Percentiles rank a stretch among this genome's conserved stretches.
Evolutionary conservation across 1,139 yeast species (phyloP).

Genomic region (Saccharomycopsis phalli): DNA sequence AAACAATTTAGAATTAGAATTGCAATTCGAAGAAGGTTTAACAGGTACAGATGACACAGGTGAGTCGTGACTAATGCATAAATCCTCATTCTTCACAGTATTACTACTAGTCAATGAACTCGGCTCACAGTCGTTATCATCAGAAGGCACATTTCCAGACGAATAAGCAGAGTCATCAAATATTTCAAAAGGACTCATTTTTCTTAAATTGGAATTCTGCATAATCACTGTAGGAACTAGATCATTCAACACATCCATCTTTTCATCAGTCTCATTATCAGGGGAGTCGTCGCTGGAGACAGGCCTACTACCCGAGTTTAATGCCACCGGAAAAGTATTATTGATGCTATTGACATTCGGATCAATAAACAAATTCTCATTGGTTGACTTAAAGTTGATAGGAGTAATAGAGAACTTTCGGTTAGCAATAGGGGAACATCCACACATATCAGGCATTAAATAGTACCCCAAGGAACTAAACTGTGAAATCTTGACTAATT

Average conservation of each 20-base stretch:
- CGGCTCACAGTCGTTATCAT: slow-evolving; percentile 15
- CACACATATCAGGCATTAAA: slow-evolving; percentile 31
- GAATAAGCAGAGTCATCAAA: slow-evolving; percentile 72
- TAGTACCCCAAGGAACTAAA: slow-evolving; percentile 18
- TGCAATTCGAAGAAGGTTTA: slow-evolving; percentile 2
- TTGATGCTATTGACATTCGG: slow-evolving; percentile 11
- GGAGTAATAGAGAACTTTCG: slow-evolving; percentile 39
- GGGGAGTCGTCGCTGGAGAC: slow-evolving; percentile 1
- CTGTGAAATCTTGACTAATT: slow-evolving; percentile 22
- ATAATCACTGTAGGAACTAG: slow-evolving; percentile 7
- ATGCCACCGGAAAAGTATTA: slow-evolving; percentile 13
- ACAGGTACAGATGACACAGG: background rate
- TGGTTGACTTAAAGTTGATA: slow-evolving; percentile 25
- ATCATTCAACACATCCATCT: slow-evolving; percentile 7
- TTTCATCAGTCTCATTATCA: background rate
- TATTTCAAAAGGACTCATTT: slow-evolving; percentile 61
- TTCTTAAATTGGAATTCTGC: slow-evolving; percentile 28
- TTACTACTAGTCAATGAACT: slow-evolving; percentile 1
- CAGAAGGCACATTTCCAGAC: slow-evolving; percentile 21
- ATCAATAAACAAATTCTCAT: slow-evolving; percentile 10
- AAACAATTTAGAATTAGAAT: slow-evolving; percentile 23
- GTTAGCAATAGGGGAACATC: slow-evolving; percentile 39
- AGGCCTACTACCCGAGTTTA: slow-evolving; percentile 21
- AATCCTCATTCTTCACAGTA: slow-evolving; percentile 3
- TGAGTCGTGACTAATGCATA: background rate